Base-by-base conservation (phyloP, 1,284 basidiomycete species). In the Sanghuangporus weigelae region DNA sequence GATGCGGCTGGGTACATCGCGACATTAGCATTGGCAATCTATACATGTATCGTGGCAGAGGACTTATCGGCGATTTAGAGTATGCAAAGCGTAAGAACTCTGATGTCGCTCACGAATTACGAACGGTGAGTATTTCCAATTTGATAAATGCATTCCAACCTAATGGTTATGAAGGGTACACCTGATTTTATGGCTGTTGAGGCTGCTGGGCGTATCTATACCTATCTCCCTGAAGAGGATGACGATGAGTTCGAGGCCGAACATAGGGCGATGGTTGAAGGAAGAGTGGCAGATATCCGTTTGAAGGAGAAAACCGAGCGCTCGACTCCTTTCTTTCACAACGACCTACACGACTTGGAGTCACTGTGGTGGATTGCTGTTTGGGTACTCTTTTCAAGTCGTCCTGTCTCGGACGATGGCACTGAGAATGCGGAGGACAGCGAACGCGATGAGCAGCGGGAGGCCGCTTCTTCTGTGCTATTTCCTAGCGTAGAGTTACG, bases 301-400 rank as follows among this genome's bases (percentile, higher is more conserved):
- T 31, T 6, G 19, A 21, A 42, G 40, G 11, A 12, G 11, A 44
- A 21, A 48, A 16, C 14, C 11, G 21, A 60, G 16, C 19, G 10
- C 35, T 10, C 53, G 10, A n/a, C n/a, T 16, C 40, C 36, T 16
- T 60, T 48, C 36, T 23, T 49, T 12, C 44, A 46, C 46, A 60
- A 60, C 36, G 21, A 35, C 36, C 11, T 46, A 5, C 58, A 60
- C 12, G 58, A 60, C 23, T n/a, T 50, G 36, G 58, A 60, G 19
- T 60, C 58, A n/a, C 12, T 60, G n/a, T 60, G 42, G 44, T 60
- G 58, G 58, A 46, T 60, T 44, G 44, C 44, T 19, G 31, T 60
- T 26, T 60, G 42, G 44, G 12, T 49, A 23, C n/a, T 60, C 26
- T 60, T 60, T 44, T 21, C 11, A 12, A 12, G 4, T 42, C 7